Base-by-base conservation (phyloP, 345 rosid genomes). In the Dipteronia dyeriana region DNA sequence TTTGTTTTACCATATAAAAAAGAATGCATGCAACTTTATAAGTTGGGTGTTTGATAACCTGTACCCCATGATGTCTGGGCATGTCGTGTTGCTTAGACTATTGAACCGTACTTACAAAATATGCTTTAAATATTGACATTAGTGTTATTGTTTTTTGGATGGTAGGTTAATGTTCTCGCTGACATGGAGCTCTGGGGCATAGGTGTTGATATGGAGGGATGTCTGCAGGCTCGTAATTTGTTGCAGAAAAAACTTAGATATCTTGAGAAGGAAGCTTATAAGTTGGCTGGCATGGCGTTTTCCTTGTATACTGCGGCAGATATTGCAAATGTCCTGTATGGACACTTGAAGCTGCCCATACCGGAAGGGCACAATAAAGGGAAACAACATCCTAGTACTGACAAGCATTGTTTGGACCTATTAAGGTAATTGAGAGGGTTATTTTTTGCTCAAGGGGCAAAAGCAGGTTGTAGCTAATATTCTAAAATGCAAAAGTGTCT, bases 131-230 rank as follows among this genome's bases (percentile, higher is more conserved):
- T 45, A 69, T 13, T 61, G 47, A 76, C 80, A 45, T 68, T 26
- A 65, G 39, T 66, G 63, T 78, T 70, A 73, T 72, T 47, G 63
- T 45, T 64, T 45, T 64, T 76, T 82, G 57, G 73, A 66, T 80
- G 75, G 66, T 83, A 95, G 99, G 97, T 95, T 62, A 88, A 85
- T 80, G 91, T 93, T 84, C 91, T 95, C 56, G 98, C 99, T 47
- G 97, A 93, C 76, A 93, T 95, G 99, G 99, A 95, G 84, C 87
- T 88, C 43, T 90, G 95, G 91, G 99, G 99, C 59, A 89, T 93
- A 57, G 98, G 99, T 74, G 91, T 95, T 77, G 93, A 93, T 86
- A 87, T 92, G 89, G 97, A 92, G 84, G 93, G 91, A 71, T 93
- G 99, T 86, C 88, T 90, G 75, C 79, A 60, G 80, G 97, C 97